Evolutionary conservation across 768 basidiomycete genomes (phyloP), one percentile per base, ranked within the genome.

Genomic region (Filobasidium wieringae): DNA sequence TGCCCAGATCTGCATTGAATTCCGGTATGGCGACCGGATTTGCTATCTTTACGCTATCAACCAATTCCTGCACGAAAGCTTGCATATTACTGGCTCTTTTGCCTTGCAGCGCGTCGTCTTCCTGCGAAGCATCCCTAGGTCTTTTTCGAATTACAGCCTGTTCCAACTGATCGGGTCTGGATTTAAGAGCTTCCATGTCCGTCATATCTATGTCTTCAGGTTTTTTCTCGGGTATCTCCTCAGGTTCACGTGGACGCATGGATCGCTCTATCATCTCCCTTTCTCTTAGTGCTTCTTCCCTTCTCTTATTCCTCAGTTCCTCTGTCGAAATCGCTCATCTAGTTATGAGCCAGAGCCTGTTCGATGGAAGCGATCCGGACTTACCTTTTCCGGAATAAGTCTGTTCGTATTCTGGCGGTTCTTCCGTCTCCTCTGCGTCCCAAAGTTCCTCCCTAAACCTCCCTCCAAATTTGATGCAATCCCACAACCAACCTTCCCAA

Each of bases 401-500:
- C 31, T 54, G 33, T 24, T 19, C 52, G 7, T 14, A 41, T 15
- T 26, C 19, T 32, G 59, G 59, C 22, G 52, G 52, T 22, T 7
- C 29, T 11, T n/a, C 12, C 15, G 37, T 34, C 11, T 51, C 51
- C 17, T 58, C 51, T n/a, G 62, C 58, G 63, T 69, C 67, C 64
- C 73, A 75, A 39, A 57, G 55, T 34, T 71, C 69, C 59, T 73
- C 72, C 53, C 63, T 66, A 65, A 67, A 74, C 34, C 73, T 64
- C 26, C 85, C 88, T 58, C 82, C 82, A 67, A 82, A 87, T 39
- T 84, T 82, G 2, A 92, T 66, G 27, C 81, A 92, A 66, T 95
- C 91, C 88, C 88, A 92, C 57, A 95, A 86, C 92, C 92, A 96
- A 61, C 93, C 90, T 67, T 92, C 89, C 86, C 91, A 93, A 0